These are phyloP conservation scores for Paraphaeosphaeria sporulosa DNA, from an alignment of 2,329 filamentous ascomycete species.

Conservation along the genomic window DNA sequence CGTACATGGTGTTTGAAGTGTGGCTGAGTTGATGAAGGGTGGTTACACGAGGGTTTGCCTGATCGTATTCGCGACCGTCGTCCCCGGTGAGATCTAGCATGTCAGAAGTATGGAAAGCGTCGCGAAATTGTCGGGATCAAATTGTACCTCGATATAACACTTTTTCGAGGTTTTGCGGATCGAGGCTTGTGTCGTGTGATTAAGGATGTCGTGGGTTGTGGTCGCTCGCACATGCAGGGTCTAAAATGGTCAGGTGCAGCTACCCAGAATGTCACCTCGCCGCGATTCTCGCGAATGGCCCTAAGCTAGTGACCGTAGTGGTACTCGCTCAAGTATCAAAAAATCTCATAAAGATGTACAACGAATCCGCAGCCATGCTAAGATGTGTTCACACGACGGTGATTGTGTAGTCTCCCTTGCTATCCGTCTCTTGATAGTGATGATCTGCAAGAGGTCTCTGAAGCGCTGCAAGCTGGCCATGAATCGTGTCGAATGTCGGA, in stretches of 20 bases:
- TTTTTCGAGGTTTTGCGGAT: not conserved
- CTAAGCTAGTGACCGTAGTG: not conserved
- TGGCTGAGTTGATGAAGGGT: constrained; percentile 10
- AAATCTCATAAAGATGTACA: too few species aligned
- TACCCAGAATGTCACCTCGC: not conserved
- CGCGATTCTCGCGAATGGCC: too few species aligned
- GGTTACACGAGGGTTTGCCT: constrained; percentile 5
- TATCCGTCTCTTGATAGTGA: not conserved
- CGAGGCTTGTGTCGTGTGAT: not conserved
- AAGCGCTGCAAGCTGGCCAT: not conserved
- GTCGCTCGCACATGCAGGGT: not conserved
- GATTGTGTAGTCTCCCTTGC: not conserved
- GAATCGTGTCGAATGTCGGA: not conserved
- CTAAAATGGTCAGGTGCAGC: not conserved
- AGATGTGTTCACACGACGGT: not conserved
- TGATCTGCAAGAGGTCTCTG: not conserved
- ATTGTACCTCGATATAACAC: too few species aligned
- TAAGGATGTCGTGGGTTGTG: not conserved
- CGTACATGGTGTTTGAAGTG: not conserved
- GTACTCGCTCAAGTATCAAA: too few species aligned
- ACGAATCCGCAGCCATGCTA: too few species aligned
- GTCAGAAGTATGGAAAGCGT: too few species aligned
- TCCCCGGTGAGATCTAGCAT: not conserved
- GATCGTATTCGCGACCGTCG: not conserved
- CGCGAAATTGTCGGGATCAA: too few species aligned